A percentile compares a stretch with the other conserved stretches of the same genome.
Conservation (phyloP, 495 filamentous ascomycete species). For the Darksidea phi region DNA sequence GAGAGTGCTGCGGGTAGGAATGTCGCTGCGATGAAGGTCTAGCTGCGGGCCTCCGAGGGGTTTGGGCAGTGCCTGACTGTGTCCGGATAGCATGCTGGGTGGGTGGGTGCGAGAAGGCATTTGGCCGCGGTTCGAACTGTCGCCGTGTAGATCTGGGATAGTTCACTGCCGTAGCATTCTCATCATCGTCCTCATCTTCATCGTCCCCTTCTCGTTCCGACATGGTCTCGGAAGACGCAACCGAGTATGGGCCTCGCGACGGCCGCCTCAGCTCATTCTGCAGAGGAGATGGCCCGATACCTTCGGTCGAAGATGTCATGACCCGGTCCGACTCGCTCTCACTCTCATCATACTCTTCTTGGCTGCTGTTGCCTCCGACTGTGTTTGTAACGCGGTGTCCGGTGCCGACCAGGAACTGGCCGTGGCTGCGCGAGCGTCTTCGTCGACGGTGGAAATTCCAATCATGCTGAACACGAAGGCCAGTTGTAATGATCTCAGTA, state of each 20-base stretch:
- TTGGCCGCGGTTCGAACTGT: conserved; percentile 80
- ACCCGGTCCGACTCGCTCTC: conserved; percentile 81
- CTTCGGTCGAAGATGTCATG: conserved; percentile 83
- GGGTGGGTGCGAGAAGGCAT: conserved; percentile 84
- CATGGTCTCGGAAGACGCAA: conserved; percentile 41
- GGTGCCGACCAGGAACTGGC: conserved; percentile 21
- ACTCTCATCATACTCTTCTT: conserved; percentile 86
- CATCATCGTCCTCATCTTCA: conserved; percentile 74
- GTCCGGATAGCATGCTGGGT: conserved; percentile 50
- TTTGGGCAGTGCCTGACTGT: conserved; percentile 40
- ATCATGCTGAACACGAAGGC: conserved; percentile 68
- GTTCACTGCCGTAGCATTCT: conserved; percentile 77
- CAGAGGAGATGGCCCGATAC: conserved; percentile 48
- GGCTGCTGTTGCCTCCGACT: conserved; percentile 65
- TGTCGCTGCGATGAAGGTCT: conserved; percentile 43
- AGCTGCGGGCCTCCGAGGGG: conserved; percentile 39
- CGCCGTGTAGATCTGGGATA: conserved; percentile 55
- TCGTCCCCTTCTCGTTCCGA: conserved; percentile 51
- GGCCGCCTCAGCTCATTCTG: conserved; percentile 29
- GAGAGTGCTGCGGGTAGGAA: conserved; percentile 50
- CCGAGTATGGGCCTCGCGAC: conserved; percentile 31
- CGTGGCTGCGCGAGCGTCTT: conserved; percentile 40
- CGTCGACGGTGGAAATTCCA: conserved; percentile 49
- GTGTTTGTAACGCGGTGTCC: conserved; percentile 12
- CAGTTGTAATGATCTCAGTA: conserved; percentile 77